A percentile compares a stretch with the other conserved stretches of the same genome.
Conservation (phyloP, 257 asterid genomes). For the Ehretia macrophylla region DNA sequence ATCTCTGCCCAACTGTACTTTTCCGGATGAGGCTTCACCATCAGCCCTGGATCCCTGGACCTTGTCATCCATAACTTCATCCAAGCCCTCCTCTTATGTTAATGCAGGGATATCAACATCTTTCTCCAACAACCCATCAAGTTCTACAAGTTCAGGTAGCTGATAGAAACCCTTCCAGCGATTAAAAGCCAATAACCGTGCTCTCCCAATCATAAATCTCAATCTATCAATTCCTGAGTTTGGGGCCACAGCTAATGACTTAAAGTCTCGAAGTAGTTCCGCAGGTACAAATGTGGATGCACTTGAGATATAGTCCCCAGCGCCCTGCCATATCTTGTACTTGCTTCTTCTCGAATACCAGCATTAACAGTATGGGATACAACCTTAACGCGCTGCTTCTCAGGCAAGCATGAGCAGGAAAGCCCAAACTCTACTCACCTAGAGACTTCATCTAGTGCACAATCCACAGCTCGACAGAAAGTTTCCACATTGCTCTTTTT, state of each 20-base stretch:
- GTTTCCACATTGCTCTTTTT: slow-evolving; percentile 38
- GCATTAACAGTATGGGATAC: slow-evolving; percentile 37
- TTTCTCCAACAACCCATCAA: slow-evolving; percentile 26
- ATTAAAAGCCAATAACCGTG: slow-evolving; percentile 54
- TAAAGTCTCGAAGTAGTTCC: slow-evolving; percentile 34
- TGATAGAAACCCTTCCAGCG: slow-evolving; percentile 56
- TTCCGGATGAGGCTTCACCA: neutral
- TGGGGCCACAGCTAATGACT: slow-evolving; percentile 51
- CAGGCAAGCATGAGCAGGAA: slow-evolving; percentile 60
- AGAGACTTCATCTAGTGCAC: slow-evolving; percentile 56
- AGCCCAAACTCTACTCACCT: slow-evolving; percentile 62
- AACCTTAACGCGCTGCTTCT: slow-evolving; percentile 35
- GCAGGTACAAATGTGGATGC: slow-evolving; percentile 45
- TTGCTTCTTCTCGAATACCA: slow-evolving; percentile 41
- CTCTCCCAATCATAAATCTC: slow-evolving; percentile 33
- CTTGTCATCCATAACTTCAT: slow-evolving; percentile 15
- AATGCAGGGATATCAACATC: slow-evolving; percentile 21
- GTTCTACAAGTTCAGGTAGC: slow-evolving; percentile 36
- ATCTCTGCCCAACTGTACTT: too few relatives aligned
- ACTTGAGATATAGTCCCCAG: slow-evolving; percentile 26
- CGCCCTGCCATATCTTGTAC: slow-evolving; percentile 29
- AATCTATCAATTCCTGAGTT: slow-evolving; percentile 27
- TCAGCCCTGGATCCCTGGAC: slow-evolving; percentile 5
- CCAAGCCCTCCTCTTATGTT: slow-evolving; percentile 21
- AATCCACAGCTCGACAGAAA: slow-evolving; percentile 48